Evolutionary conservation across 1,139 yeast species (phyloP), one percentile per base, ranked within the genome.

Genomic region (Saccharomycopsis hybrid): DNA sequence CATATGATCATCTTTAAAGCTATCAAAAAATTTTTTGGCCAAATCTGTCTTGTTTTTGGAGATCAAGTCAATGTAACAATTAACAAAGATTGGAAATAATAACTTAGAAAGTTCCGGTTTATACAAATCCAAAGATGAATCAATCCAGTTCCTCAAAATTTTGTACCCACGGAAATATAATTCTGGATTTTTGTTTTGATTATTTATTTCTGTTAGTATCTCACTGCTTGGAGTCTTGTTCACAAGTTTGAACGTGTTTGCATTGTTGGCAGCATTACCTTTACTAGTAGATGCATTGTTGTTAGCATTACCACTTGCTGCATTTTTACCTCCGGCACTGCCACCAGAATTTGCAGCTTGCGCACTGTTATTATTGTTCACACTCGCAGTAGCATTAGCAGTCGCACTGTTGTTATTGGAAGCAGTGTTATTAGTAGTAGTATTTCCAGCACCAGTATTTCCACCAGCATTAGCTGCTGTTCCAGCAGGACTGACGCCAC

Each of bases 71-170:
- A 92, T 71, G 62, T 81, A 92, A 59, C 90, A 79, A 66, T 92
- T 96, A 46, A 92, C 85, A 67, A 90, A 92, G 32, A 92, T 75
- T 2, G 99, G 99, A 64, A 85, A 92, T 58, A 92, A 71, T 39
- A 90, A 76, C 56, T 95, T 77, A 50, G 85, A 76, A 55, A 92
- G 73, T 65, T 92, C 97, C 9, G 95, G 92, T 65, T 85, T 85
- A 67, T 94, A 92, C 67, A 92, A 76, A 64, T 92, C 98, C 60
- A 92, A 73, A 0, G 97, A 89, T 31, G 89, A 77, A 58, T 89
- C 96, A 36, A 87, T 87, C 97, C 97, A 94, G 54, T 82, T 82
- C 56, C 87, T 77, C 56, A 90, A 75, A 64, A 87, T 75, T 25
- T 82, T 72, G 65, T 89, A 94, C 0, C 96, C 96, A 44, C 88